These are phyloP conservation scores for Ophiostoma pallidulum DNA, from an alignment of 2,329 filamentous ascomycete genomes.

Conservation along the genomic window DNA sequence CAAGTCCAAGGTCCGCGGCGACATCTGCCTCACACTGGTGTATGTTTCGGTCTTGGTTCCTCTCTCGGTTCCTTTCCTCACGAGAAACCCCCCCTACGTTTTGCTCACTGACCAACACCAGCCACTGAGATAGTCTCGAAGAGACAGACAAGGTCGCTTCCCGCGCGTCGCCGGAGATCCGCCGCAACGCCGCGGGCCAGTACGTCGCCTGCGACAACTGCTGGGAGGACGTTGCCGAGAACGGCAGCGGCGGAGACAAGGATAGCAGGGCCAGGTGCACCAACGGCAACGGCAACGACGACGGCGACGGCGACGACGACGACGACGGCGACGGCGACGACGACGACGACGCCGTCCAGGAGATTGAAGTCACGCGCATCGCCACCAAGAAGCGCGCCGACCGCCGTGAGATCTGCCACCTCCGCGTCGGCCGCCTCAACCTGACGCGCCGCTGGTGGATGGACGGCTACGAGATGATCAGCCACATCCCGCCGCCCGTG, in stretches of 20 bases:
- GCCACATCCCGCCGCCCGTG: slow-evolving; percentile 10
- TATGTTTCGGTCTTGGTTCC: slow-evolving; percentile 29
- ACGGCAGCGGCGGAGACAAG: not conserved
- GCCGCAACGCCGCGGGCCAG: slow-evolving; percentile 7
- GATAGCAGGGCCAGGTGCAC: too few species aligned
- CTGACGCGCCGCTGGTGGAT: slow-evolving; percentile 16
- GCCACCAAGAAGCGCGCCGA: not conserved
- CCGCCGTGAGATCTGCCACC: slow-evolving; percentile 12
- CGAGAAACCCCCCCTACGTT: too few species aligned
- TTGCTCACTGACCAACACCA: not conserved
- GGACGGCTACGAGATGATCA: slow-evolving; percentile 12
- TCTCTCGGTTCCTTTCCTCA: not conserved
- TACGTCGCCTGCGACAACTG: slow-evolving; percentile 10
- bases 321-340: not conserved
- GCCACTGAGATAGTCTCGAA: slow-evolving; percentile 11
- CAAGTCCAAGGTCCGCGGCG: slow-evolving; percentile 70
- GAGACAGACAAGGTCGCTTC: slow-evolving; percentile 9
- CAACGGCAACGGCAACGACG: not conserved
- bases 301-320: not conserved
- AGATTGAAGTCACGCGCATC: not conserved
- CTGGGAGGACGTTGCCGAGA: slow-evolving; percentile 3
- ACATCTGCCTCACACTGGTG: slow-evolving; percentile 63
- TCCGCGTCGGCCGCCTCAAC: slow-evolving; percentile 14
- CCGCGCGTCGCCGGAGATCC: slow-evolving; percentile 13
- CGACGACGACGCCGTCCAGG: not conserved